These are phyloP conservation scores for Ceratonia siliqua DNA, from an alignment of 306 rosid genomes.

Conservation along the genomic window DNA sequence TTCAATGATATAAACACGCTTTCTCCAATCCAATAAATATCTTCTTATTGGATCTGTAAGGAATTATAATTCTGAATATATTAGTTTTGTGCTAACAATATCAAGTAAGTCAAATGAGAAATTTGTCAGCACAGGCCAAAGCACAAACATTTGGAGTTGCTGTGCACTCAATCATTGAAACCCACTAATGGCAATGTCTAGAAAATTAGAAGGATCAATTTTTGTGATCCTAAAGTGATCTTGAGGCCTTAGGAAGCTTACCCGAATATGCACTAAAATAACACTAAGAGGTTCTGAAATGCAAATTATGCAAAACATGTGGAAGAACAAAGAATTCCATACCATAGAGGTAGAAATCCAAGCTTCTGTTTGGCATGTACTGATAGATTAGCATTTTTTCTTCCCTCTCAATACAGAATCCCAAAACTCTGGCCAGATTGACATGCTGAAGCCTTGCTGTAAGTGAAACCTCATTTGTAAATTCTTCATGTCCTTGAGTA, in stretches of 20 bases:
- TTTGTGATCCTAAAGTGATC: no score
- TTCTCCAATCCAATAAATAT: neutral
- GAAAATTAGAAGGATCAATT: no score
- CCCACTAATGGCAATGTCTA: no score
- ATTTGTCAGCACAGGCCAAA: no score
- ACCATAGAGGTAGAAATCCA: slow-evolving; percentile 25
- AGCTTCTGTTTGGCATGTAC: slow-evolving; percentile 25
- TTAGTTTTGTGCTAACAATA: no score
- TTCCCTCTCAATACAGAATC: slow-evolving; percentile 24
- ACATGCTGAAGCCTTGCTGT: slow-evolving; percentile 36
- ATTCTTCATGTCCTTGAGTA: slow-evolving; percentile 21
- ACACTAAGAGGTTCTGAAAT: no score
- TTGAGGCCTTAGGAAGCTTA: no score
- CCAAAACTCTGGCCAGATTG: slow-evolving; percentile 29
- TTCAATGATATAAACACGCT: neutral
- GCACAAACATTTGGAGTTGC: no score
- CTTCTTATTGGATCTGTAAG: neutral
- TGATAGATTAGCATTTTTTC: slow-evolving; percentile 22
- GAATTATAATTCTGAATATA: neutral
- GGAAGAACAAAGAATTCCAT: neutral
- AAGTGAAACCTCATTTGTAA: slow-evolving; percentile 30
- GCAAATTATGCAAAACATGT: no score
- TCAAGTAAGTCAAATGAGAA: no score
- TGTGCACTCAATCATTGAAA: no score
- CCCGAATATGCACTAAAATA: no score